Percentiles rank a stretch among this genome's conserved stretches.
phyloP scores from a whole-genome alignment of 257 asterid species.

The Gynochthodes officinalis region DNA sequence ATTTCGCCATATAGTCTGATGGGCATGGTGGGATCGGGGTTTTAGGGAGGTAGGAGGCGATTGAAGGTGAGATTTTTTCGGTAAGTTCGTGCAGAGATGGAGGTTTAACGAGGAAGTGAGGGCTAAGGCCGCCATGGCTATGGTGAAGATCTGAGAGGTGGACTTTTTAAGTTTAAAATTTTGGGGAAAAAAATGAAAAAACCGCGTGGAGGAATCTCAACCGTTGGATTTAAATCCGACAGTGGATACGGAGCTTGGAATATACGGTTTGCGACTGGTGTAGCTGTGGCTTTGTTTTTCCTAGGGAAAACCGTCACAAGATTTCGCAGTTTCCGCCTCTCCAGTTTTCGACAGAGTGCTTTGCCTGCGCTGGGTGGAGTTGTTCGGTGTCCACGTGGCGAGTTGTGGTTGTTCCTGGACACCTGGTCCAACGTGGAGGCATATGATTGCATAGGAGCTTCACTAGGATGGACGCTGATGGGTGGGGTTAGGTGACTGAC shows the following conservation, averaged over 20 bases:
- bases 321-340: conserved; percentile 21
- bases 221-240: conserved; percentile 5
- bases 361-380: not conserved
- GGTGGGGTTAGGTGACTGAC: not conserved
- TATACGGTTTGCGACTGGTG: conserved; percentile 22
- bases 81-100: conserved; percentile 43
- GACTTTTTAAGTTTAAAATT: conserved; percentile 7
- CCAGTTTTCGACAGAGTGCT: not conserved
- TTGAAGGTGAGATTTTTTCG: conserved; percentile 16
- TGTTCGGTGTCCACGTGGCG: conserved; percentile 13
- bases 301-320: conserved; percentile 24
- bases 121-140: conserved; percentile 55
- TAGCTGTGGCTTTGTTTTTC: conserved; percentile 19
- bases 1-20: not conserved
- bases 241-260: conserved; percentile 21
- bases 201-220: not conserved
- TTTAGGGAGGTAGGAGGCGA: conserved; percentile 4
- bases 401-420: not conserved
- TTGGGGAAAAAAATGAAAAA: not conserved
- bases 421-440: not conserved
- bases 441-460: not conserved
- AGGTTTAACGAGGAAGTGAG: conserved; percentile 53
- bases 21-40: not conserved
- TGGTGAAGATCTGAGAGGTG: conserved; percentile 12
- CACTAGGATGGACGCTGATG: not conserved